Conservation (phyloP, 176 grass and related monocot genomes). For the Carex littledalei region DNA sequence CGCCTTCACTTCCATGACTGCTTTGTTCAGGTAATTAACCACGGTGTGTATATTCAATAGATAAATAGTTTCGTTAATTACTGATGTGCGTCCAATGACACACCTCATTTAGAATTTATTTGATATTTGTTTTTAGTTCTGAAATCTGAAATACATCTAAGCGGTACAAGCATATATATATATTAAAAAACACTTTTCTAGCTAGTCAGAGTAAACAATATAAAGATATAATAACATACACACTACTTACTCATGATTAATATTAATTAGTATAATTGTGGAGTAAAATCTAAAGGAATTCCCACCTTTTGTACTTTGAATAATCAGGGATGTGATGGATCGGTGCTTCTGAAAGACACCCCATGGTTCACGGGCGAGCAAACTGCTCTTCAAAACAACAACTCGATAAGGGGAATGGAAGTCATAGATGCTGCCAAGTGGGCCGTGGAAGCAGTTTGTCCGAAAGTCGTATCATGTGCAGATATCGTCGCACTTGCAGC, state of each 20-base stretch:
- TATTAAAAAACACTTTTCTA: too few relatives aligned
- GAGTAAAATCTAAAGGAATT: background rate
- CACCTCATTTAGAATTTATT: too few relatives aligned
- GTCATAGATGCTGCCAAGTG: constrained; percentile 15
- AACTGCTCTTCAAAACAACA: background rate
- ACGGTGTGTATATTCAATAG: background rate
- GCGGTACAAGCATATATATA: too few relatives aligned
- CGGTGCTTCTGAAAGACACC: background rate
- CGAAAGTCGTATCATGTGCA: background rate
- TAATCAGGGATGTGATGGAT: constrained; percentile 9
- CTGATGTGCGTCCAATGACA: background rate
- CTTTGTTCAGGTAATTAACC: constrained; percentile 2
- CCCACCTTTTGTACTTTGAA: background rate
- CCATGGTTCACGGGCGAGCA: background rate
- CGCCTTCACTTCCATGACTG: constrained; percentile 10
- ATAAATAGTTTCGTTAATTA: background rate
- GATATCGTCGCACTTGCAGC: constrained; percentile 7
- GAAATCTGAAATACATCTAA: too few relatives aligned
- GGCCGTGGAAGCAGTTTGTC: background rate
- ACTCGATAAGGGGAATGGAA: background rate
- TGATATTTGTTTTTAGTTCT: too few relatives aligned
- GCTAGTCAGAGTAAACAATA: too few relatives aligned
- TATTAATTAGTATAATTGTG: background rate
- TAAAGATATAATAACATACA: background rate
- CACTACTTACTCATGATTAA: background rate